Conservation (phyloP, 2,329 filamentous ascomycete species). For the Aspergillus fischeri region DNA sequence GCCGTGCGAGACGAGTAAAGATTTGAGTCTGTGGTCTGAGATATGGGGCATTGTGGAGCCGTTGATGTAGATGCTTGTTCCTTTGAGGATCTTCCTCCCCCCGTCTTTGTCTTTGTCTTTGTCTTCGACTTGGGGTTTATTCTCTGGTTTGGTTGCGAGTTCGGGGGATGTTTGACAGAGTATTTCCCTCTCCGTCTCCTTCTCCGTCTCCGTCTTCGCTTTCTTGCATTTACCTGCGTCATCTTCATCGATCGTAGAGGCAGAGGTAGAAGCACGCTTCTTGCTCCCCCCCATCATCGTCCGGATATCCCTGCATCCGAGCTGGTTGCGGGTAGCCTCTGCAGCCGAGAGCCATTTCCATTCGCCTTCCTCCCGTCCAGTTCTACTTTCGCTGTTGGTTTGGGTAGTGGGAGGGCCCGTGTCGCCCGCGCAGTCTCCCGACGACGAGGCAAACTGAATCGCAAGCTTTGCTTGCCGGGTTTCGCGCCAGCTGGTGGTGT, state of each 20-base stretch:
- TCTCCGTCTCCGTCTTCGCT: no score
- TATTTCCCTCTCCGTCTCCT: no score
- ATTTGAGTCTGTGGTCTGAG: slow-evolving; percentile 83
- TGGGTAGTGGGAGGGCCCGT: neutral
- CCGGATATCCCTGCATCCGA: slow-evolving; percentile 40
- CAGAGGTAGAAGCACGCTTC: slow-evolving; percentile 21
- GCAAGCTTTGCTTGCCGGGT: slow-evolving; percentile 66
- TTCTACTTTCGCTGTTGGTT: slow-evolving; percentile 42
- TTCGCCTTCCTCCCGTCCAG: slow-evolving; percentile 36
- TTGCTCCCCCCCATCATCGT: slow-evolving; percentile 21
- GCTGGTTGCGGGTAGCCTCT: slow-evolving; percentile 21
- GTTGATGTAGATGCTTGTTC: slow-evolving; percentile 77
- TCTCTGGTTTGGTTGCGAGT: no score
- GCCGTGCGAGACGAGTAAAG: slow-evolving; percentile 69
- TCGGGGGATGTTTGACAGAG: no score
- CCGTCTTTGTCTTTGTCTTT: no score
- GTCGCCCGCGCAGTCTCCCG: slow-evolving; percentile 45
- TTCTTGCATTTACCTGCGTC: no score
- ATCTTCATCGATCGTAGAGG: slow-evolving; percentile 44
- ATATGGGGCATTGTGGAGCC: slow-evolving; percentile 76
- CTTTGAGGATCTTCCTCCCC: slow-evolving; percentile 43
- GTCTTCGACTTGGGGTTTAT: no score
- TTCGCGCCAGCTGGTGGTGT: slow-evolving; percentile 65
- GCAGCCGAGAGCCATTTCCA: slow-evolving; percentile 42
- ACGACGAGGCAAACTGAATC: slow-evolving; percentile 62